Evolutionary conservation across 495 filamentous ascomycete genomes (phyloP).

Genomic region (Bathelium albidoporum): DNA sequence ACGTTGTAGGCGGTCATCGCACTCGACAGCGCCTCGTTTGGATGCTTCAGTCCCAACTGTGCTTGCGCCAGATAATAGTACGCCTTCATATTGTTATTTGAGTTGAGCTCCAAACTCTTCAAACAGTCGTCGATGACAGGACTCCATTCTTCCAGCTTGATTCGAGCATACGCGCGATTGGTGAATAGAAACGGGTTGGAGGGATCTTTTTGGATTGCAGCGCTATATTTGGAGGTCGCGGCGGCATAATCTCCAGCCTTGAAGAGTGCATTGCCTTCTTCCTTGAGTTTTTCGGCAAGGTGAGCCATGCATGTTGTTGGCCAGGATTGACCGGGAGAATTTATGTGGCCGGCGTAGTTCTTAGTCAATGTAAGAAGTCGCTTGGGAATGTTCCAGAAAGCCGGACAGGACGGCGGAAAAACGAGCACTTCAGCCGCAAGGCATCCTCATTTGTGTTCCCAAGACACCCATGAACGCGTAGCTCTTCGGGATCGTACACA

Average conservation of each 20-base stretch:
- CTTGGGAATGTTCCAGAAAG: background rate
- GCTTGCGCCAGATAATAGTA: conserved; percentile 77
- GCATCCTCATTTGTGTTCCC: no score
- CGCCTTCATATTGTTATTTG: conserved; percentile 61
- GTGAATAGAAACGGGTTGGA: conserved; percentile 60
- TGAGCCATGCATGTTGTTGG: conserved; percentile 14
- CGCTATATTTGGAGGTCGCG: conserved; percentile 72
- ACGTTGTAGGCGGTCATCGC: conserved; percentile 61
- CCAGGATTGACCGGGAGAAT: background rate
- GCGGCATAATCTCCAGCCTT: conserved; percentile 52
- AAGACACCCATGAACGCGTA: no score
- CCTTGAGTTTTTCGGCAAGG: conserved; percentile 31
- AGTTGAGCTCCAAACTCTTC: conserved; percentile 55
- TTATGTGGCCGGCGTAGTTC: background rate
- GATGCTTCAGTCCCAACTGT: conserved; percentile 61
- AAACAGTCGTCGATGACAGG: conserved; percentile 71
- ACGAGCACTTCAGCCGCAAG: no score
- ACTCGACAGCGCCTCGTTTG: conserved; percentile 61
- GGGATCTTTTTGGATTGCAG: conserved; percentile 61
- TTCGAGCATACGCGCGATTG: conserved; percentile 79
- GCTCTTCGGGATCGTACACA: no score
- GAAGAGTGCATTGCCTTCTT: conserved; percentile 31
- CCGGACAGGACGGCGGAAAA: background rate
- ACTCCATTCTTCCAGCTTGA: conserved; percentile 61
- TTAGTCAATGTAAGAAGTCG: background rate